Conservation (phyloP, 2,329 filamentous ascomycete genomes). For the Ceratocystis cubensis region DNA sequence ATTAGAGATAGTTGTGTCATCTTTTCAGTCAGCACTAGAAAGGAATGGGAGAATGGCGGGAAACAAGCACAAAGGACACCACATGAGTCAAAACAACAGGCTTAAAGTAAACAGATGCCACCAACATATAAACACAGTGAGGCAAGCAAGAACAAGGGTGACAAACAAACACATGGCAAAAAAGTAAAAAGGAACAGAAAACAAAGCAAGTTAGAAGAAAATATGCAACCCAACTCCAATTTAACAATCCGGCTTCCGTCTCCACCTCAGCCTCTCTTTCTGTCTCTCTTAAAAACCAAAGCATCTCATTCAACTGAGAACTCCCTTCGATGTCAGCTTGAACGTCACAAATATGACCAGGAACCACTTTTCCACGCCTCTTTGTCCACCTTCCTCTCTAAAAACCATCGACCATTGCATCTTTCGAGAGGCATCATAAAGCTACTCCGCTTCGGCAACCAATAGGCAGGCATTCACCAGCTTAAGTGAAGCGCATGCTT, state of each 20-base stretch:
- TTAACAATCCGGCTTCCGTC: neutral
- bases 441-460: neutral
- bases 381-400: neutral
- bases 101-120: neutral
- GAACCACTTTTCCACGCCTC: neutral
- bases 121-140: constrained; percentile 6
- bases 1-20: neutral
- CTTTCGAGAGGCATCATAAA: neutral
- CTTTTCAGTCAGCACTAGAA: neutral
- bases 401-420: neutral
- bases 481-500: constrained; percentile 37
- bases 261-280: neutral
- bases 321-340: neutral
- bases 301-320: neutral
- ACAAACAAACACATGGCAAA: constrained; percentile 2
- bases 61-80: constrained; percentile 3
- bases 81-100: constrained; percentile 1
- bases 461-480: neutral
- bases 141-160: constrained; percentile 2
- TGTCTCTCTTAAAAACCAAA: neutral
- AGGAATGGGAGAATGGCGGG: neutral
- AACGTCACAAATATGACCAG: neutral
- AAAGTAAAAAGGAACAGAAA: neutral
- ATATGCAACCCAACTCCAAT: constrained; percentile 13
- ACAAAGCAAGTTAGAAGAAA: neutral